These are phyloP conservation scores for Russula sp. DNA, from an alignment of 768 basidiomycete genomes.

Conservation along the genomic window DNA sequence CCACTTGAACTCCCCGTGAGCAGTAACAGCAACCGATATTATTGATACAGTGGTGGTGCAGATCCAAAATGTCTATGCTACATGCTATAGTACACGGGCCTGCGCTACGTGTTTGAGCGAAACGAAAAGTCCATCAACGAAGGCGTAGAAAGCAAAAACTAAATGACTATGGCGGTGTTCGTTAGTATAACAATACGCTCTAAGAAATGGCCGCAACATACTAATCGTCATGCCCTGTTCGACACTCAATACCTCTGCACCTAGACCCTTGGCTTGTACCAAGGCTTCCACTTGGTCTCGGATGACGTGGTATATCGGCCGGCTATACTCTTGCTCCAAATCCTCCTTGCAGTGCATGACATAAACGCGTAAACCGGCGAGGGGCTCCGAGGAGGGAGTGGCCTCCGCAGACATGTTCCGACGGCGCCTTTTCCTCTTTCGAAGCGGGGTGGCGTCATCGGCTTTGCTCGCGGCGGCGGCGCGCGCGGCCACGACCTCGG, in stretches of 20 bases:
- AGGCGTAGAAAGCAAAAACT: not conserved
- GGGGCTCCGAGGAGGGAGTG: conserved; percentile 39
- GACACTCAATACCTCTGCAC: conserved; percentile 60
- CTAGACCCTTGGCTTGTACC: conserved; percentile 55
- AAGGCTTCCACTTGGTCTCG: conserved; percentile 61
- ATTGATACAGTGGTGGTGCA: conserved; percentile 13
- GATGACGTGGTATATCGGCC: conserved; percentile 59
- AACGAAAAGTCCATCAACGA: not conserved
- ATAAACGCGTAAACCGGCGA: conserved; percentile 60
- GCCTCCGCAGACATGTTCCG: conserved; percentile 32
- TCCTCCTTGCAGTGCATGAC: conserved; percentile 85
- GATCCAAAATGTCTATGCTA: conserved; percentile 29
- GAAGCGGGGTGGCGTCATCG: conserved; percentile 11
- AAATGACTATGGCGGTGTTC: conserved; percentile 6
- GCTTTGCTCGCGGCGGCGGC: not conserved
- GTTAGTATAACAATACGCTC: not conserved
- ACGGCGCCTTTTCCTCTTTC: conserved; percentile 34
- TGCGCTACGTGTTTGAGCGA: not conserved
- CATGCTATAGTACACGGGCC: conserved; percentile 33
- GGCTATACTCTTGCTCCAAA: conserved; percentile 39
- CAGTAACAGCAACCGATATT: not conserved
- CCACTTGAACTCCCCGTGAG: not conserved
- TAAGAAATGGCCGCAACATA: conserved; percentile 27
- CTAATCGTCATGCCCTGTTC: conserved; percentile 79
- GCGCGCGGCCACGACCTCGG: conserved; percentile 50